Base-by-base conservation (phyloP, 345 rosid species). In the Luvunga scandens region DNA sequence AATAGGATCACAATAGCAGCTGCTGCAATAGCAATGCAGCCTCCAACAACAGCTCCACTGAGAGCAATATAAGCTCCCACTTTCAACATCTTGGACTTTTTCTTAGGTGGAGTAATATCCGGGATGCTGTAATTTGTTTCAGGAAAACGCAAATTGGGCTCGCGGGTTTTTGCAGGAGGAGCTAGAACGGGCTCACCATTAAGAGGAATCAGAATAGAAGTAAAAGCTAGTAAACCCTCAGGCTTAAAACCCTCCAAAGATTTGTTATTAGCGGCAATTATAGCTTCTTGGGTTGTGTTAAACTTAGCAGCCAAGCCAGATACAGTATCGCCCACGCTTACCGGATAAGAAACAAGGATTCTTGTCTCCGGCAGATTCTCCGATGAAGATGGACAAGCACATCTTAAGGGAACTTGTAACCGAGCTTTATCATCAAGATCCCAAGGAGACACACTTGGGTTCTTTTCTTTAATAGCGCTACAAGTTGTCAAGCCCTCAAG, bases 401-500 rank as follows among this genome's bases (percentile, higher is more conserved):
- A 92, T 73, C 80, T 88, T 63, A 94, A 61, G 2, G 94, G 92
- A 50, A 94, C 80, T 59, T 71, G 84, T 60, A 94, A 53, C 57
- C 59, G 84, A 48, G 80, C 82, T 22, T 83, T 87, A 38, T 84
- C 92, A 62, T 16, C 66, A 9, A 91, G 90, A 61, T 70, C 81
- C 83, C 82, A 84, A 2, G 88, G 89, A 7, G 85, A 84, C 34
- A 89, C 79, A 1, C 88, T 75, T 1, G 89, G 91, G 76, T 92
- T 92, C 75, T 82, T 85, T 53, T 85, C 88, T 67, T 82, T 73
- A 64, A 92, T 85, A 9, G 92, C 92, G 66, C 81, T 82, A 85
- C 93, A 92, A 36, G 91, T 82, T 42, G 94, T 92, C 78, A 94
- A 84, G 75, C 97, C 97, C 76, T 88, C 88, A 6, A 92, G 80